These are phyloP conservation scores for Trichoderma reesei DNA, from an alignment of 495 filamentous ascomycete species.

Conservation along the genomic window DNA sequence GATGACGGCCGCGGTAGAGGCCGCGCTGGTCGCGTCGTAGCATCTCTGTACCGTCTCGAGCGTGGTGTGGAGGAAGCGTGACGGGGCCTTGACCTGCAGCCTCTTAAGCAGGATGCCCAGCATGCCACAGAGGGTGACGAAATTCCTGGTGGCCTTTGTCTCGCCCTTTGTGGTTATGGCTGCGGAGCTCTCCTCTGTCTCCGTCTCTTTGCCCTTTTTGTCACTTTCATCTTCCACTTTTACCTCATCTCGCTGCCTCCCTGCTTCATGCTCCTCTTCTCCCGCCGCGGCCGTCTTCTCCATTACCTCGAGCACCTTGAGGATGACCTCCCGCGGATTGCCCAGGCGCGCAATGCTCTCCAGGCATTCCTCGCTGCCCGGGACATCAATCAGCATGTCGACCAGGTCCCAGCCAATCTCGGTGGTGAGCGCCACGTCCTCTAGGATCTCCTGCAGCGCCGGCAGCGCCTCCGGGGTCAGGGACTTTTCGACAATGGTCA, in stretches of 20 bases:
- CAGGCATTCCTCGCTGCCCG: slow-evolving; percentile 63
- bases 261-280: slow-evolving; percentile 24
- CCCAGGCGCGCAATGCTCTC: slow-evolving; percentile 67
- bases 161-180: slow-evolving; percentile 13
- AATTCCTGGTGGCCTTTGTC: slow-evolving; percentile 36
- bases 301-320: slow-evolving; percentile 70
- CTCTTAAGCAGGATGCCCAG: slow-evolving; percentile 77
- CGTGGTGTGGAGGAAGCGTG: slow-evolving; percentile 84
- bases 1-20: slow-evolving; percentile 63
- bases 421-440: slow-evolving; percentile 71
- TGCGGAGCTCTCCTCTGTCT: slow-evolving; percentile 23
- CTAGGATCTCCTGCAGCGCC: slow-evolving; percentile 64
- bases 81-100: slow-evolving; percentile 84
- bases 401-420: slow-evolving; percentile 97
- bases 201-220: slow-evolving; percentile 24
- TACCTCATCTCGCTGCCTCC: no score
- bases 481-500: slow-evolving; percentile 80
- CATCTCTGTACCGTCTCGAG: slow-evolving; percentile 65
- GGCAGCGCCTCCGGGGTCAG: slow-evolving; percentile 68
- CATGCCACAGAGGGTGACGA: slow-evolving; percentile 69
- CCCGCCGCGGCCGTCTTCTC: slow-evolving; percentile 20
- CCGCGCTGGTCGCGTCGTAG: slow-evolving; percentile 49
- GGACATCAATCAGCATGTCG: slow-evolving; percentile 70
- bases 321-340: slow-evolving; percentile 86
- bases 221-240: slow-evolving; percentile 42